These are phyloP conservation scores for Beta corolliflora DNA, from an alignment of 179 eudicot species.

Conservation along the genomic window DNA sequence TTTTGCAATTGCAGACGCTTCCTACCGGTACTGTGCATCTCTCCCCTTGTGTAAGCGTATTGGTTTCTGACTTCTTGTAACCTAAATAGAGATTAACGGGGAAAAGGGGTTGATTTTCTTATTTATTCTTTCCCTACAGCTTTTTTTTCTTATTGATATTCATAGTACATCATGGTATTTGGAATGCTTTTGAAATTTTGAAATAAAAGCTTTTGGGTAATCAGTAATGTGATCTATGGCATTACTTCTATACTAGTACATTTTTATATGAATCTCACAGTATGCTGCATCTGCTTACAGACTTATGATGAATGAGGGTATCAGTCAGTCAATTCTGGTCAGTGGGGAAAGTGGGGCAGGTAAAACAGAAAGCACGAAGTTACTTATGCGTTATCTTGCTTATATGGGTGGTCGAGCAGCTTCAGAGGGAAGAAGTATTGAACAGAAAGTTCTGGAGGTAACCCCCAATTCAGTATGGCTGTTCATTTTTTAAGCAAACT, in stretches of 20 bases:
- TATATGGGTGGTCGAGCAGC: constrained; percentile 95
- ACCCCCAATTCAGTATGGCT: constrained; percentile 4
- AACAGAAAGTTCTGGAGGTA: constrained; percentile 96
- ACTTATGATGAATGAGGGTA: constrained; percentile 87
- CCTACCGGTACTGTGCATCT: constrained; percentile 59
- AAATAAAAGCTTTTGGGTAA: neutral
- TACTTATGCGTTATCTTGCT: constrained; percentile 96
- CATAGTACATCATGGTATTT: neutral
- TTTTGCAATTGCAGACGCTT: constrained; percentile 94
- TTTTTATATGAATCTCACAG: neutral
- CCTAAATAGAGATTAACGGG: neutral
- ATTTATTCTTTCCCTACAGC: neutral
- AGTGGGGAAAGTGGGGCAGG: constrained; percentile 99
- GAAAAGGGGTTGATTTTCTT: neutral
- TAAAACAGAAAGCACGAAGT: constrained; percentile 95
- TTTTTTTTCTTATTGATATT: neutral
- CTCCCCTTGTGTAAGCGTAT: constrained; percentile 14
- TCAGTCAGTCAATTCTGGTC: constrained; percentile 93
- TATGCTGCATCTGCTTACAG: constrained; percentile 45
- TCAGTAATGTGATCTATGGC: neutral
- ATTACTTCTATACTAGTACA: neutral
- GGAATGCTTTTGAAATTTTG: neutral
- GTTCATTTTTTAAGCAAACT: neutral
- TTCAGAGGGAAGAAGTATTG: constrained; percentile 83
- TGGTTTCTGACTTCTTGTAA: neutral